Evolutionary conservation across 108 stramenopile genomes (phyloP).

Genomic region (Schizochytrium sp.): DNA sequence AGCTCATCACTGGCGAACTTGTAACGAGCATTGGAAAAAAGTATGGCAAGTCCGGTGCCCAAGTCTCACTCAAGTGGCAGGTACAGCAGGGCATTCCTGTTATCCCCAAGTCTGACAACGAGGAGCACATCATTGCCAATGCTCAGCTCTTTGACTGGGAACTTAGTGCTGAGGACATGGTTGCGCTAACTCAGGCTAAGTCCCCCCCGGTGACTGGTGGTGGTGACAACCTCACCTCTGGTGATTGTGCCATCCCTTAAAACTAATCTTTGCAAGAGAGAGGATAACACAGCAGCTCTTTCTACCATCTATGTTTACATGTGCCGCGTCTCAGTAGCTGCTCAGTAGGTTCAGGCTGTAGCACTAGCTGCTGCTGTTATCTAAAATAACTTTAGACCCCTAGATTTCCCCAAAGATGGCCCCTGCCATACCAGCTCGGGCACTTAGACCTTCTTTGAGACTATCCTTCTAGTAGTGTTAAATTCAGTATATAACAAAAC

Average conservation of each 20-base stretch:
- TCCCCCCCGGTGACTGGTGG: slow-evolving; percentile 56
- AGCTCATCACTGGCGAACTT: slow-evolving; percentile 41
- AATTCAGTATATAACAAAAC: no score
- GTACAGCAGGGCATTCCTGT: slow-evolving; percentile 81
- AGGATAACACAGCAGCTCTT: no score
- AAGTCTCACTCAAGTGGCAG: slow-evolving; percentile 84
- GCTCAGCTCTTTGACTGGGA: slow-evolving; percentile 83
- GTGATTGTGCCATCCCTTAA: slow-evolving; percentile 44
- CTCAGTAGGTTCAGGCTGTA: no score
- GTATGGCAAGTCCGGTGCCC: slow-evolving; percentile 81
- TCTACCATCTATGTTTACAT: no score
- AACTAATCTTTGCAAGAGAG: no score
- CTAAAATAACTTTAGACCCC: no score
- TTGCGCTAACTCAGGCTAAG: not conserved
- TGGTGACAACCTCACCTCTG: slow-evolving; percentile 23
- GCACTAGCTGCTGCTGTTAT: no score
- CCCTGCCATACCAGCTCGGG: no score
- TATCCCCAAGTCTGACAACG: slow-evolving; percentile 78
- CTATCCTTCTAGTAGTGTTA: no score
- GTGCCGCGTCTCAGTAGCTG: no score
- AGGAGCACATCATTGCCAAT: slow-evolving; percentile 80
- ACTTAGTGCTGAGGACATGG: slow-evolving; percentile 81
- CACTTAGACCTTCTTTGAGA: no score
- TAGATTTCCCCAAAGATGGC: no score
- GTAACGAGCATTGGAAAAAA: slow-evolving; percentile 76